Percentiles rank a stretch among this genome's conserved stretches.
These are phyloP conservation scores for Magnolia changhungtana DNA, from an alignment of 164 flowering plant genomes.

Conservation along the genomic window DNA sequence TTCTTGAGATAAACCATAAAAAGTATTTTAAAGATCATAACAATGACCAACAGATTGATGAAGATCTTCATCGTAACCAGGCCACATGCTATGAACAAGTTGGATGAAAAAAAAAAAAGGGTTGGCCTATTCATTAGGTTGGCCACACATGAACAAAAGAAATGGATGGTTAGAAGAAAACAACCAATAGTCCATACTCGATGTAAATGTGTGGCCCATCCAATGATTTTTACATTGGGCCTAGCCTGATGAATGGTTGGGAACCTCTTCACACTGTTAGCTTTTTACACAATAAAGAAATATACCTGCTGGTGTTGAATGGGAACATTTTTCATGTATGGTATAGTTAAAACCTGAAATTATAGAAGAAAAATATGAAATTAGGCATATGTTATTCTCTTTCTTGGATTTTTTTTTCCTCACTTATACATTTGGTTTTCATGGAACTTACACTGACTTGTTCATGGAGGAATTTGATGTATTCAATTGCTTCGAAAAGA, in stretches of 20 bases:
- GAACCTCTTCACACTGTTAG: background rate
- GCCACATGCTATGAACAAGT: too few species aligned
- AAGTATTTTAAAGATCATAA: too few species aligned
- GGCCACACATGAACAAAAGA: background rate
- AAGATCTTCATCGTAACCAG: too few species aligned
- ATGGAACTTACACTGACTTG: constrained; percentile 52
- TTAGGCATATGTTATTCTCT: background rate
- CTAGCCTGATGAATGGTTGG: background rate
- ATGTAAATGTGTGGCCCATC: background rate
- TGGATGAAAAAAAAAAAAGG: background rate
- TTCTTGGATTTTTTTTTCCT: background rate
- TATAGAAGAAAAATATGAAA: background rate
- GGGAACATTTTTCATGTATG: background rate
- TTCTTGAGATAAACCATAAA: too few species aligned
- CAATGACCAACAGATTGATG: too few species aligned
- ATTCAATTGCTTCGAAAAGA: constrained; percentile 70
- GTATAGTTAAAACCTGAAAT: background rate
- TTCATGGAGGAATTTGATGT: constrained; percentile 75
- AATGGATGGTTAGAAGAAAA: background rate
- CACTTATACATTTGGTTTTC: background rate
- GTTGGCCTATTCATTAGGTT: background rate
- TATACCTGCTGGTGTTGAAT: background rate
- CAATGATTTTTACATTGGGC: background rate
- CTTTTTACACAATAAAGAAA: background rate
- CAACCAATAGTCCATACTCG: background rate